Percentiles rank a stretch among this genome's conserved stretches.
Conservation (phyloP, 2,329 filamentous ascomycete genomes). For the Fusarium sp. region DNA sequence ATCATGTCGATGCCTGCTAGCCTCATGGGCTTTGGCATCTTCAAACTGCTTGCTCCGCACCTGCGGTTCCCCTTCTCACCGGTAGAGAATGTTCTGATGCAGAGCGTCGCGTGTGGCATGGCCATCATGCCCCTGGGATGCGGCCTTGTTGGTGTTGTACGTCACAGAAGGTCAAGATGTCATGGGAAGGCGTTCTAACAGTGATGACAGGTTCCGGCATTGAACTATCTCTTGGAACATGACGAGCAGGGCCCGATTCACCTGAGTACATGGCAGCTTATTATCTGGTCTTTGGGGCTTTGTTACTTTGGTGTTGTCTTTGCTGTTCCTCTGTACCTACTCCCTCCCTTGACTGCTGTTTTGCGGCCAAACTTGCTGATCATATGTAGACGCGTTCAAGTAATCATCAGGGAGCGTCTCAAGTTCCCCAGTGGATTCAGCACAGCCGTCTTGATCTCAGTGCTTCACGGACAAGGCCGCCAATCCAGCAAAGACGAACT, state of each 20-base stretch:
- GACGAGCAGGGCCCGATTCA: constrained; percentile 85
- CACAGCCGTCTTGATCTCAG: constrained; percentile 92
- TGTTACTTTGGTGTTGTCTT: constrained; percentile 98
- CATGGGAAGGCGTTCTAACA: constrained; percentile 7
- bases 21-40: constrained; percentile 94
- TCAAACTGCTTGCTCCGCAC: constrained; percentile 82
- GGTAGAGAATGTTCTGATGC: constrained; percentile 96
- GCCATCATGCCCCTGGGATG: constrained; percentile 97
- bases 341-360: background rate
- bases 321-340: constrained; percentile 81
- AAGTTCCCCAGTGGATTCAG: constrained; percentile 97
- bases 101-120: constrained; percentile 95
- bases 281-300: constrained; percentile 92
- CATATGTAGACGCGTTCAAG: constrained; percentile 77
- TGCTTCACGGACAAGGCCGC: constrained; percentile 79
- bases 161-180: constrained; percentile 43
- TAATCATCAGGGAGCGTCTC: constrained; percentile 92
- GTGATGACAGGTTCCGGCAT: constrained; percentile 77
- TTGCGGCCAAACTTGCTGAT: constrained; percentile 12
- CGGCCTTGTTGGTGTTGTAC: constrained; percentile 90
- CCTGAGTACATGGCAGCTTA: constrained; percentile 81
- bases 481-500: constrained; percentile 53
- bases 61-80: constrained; percentile 89
- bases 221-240: constrained; percentile 86
- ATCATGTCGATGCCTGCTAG: constrained; percentile 98